phyloP scores from a whole-genome alignment of 2,329 filamentous ascomycete species.

The Aciculosporium take region DNA sequence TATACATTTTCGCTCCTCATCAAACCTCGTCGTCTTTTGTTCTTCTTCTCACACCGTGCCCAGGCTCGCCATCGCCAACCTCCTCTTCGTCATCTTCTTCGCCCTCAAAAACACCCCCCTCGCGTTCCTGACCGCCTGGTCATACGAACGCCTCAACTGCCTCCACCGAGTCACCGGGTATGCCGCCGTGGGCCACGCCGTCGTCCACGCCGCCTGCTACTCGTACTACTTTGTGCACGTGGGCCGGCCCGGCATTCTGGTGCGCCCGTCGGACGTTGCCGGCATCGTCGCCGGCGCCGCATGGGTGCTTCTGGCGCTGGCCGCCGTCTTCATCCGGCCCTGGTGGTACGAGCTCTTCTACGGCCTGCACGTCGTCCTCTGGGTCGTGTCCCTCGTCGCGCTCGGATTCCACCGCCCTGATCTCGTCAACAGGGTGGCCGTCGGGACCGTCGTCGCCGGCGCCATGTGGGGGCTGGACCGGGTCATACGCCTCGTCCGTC shows the following conservation, averaged over 20 bases:
- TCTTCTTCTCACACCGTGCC: no score
- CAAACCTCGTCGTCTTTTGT: no score
- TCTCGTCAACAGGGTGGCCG: slow-evolving; percentile 25
- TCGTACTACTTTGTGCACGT: slow-evolving; percentile 23
- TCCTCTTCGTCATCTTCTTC: slow-evolving; percentile 38
- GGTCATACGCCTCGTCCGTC: slow-evolving; percentile 28
- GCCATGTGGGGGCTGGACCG: slow-evolving; percentile 38
- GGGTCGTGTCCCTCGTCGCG: slow-evolving; percentile 32
- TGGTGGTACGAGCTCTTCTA: slow-evolving; percentile 44
- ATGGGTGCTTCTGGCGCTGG: slow-evolving; percentile 29
- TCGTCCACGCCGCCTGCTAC: slow-evolving; percentile 33
- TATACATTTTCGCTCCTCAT: no score
- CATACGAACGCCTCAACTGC: slow-evolving; percentile 44
- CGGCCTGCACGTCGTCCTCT: slow-evolving; percentile 35
- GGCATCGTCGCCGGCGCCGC: slow-evolving; percentile 34
- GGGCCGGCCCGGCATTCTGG: slow-evolving; percentile 18
- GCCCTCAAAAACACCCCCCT: slow-evolving; percentile 45
- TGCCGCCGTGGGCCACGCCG: slow-evolving; percentile 28
- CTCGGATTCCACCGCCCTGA: slow-evolving; percentile 38
- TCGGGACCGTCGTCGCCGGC: slow-evolving; percentile 27
- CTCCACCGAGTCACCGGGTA: slow-evolving; percentile 41
- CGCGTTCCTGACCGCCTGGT: slow-evolving; percentile 36
- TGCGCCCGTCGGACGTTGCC: slow-evolving; percentile 25
- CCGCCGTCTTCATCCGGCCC: slow-evolving; percentile 28
- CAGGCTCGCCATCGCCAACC: slow-evolving; percentile 30